phyloP scores from a whole-genome alignment of 73 alveolate species.

The Durusdinium trenchii region DNA sequence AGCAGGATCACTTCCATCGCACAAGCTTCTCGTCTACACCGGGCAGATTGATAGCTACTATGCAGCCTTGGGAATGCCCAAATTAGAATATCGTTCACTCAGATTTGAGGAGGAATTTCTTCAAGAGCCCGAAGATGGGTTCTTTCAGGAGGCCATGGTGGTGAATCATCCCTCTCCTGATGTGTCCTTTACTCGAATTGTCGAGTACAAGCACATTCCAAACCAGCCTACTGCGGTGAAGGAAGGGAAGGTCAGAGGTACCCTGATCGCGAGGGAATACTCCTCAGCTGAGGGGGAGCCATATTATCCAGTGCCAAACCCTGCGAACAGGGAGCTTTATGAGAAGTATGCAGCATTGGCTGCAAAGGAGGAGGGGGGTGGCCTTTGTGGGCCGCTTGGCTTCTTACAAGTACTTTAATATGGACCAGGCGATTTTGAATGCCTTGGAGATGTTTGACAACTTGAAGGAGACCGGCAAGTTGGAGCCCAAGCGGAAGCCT shows the following conservation, averaged over 20 bases:
- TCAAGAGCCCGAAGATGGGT: slow-evolving; percentile 79
- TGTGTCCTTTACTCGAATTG: slow-evolving; percentile 90
- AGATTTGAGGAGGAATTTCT: slow-evolving; percentile 79
- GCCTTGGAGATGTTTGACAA: slow-evolving; percentile 95
- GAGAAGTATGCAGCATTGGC: slow-evolving; percentile 83
- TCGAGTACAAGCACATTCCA: slow-evolving; percentile 95
- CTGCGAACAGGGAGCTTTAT: slow-evolving; percentile 85
- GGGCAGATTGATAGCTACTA: slow-evolving; percentile 93
- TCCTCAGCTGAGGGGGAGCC: slow-evolving; percentile 89
- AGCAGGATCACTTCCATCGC: slow-evolving; percentile 51
- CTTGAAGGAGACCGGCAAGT: slow-evolving; percentile 89
- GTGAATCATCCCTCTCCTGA: slow-evolving; percentile 88
- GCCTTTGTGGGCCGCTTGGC: slow-evolving; percentile 90
- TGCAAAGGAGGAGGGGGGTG: slow-evolving; percentile 81
- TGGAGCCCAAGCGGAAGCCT: slow-evolving; percentile 78
- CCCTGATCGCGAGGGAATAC: slow-evolving; percentile 79
- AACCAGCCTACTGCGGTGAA: slow-evolving; percentile 77
- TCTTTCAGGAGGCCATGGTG: slow-evolving; percentile 93
- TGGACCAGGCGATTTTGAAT: slow-evolving; percentile 94
- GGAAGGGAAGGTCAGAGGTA: slow-evolving; percentile 91
- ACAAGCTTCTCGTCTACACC: slow-evolving; percentile 88
- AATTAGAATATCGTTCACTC: slow-evolving; percentile 79
- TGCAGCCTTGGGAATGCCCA: slow-evolving; percentile 84
- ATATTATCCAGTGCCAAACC: slow-evolving; percentile 92
- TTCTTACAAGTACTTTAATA: slow-evolving; percentile 94